Conservation (phyloP, 1,139 yeast species). For the Kodamaea plutei region DNA sequence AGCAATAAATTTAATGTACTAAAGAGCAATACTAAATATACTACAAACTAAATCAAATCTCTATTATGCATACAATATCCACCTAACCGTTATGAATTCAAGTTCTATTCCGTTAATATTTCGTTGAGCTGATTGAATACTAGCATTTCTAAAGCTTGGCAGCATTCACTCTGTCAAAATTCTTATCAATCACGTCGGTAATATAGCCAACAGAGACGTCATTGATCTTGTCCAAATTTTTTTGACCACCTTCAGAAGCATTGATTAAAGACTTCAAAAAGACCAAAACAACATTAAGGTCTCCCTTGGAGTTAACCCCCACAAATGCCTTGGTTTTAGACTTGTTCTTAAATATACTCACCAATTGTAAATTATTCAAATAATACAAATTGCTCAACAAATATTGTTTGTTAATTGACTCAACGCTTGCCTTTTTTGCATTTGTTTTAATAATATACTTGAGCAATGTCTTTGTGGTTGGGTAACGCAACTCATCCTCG, state of each 20-base stretch:
- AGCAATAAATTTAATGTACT: too few relatives aligned
- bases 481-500: conserved; percentile 27
- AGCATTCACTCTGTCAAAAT: conserved; percentile 19
- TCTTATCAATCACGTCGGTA: conserved; percentile 38
- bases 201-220: conserved; percentile 29
- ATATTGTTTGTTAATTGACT: conserved; percentile 43
- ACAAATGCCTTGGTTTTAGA: conserved; percentile 43
- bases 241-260: conserved; percentile 4
- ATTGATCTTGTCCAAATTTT: conserved; percentile 11
- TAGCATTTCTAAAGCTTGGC: too few relatives aligned
- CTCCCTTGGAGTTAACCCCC: conserved; percentile 25
- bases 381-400: conserved; percentile 40
- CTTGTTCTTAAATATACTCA: conserved; percentile 40
- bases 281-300: conserved; percentile 25
- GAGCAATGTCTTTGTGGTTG: conserved; percentile 39
- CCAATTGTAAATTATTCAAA: conserved; percentile 32
- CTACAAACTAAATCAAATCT: too few relatives aligned
- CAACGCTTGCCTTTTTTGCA: conserved; percentile 17
- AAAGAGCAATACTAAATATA: too few relatives aligned
- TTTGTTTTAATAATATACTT: conserved; percentile 16
- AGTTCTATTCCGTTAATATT: too few relatives aligned
- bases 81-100: too few relatives aligned
- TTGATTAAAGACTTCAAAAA: conserved; percentile 25
- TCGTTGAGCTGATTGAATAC: too few relatives aligned
- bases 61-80: too few relatives aligned